Base-by-base conservation (phyloP, 768 basidiomycete genomes). In the Clitopilus passeckerianus region DNA sequence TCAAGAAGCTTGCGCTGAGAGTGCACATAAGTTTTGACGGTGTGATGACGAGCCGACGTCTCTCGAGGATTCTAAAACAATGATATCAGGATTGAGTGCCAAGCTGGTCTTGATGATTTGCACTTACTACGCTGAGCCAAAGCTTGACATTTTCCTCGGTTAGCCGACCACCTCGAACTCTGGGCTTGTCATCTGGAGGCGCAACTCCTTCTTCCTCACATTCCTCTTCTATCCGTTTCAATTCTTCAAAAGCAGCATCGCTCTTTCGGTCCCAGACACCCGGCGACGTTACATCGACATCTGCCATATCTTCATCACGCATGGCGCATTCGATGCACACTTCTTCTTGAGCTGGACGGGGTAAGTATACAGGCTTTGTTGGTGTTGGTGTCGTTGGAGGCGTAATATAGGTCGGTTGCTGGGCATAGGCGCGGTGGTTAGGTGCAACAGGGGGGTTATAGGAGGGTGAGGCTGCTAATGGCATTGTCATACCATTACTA, bases 271-370 rank as follows among this genome's bases (percentile, higher is more conserved):
- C 93, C 97, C 97, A 99, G 7, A 90, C 82, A 0, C 94, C 93
- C 9, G 87, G 85, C 27, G 86, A 85, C 2, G 86, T 83, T 20
- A 97, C 97, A 70, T 91, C 84, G 23, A 99, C 93, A 70, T 97
- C 95, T 8, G 89, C 93, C 90, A 99, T 93, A 70, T 99, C 97
- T 68, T 96, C 86, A 72, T 99, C 97, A 33, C 97, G 87, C 95
- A 98, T 98, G 59, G 97, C 90, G 69, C 97, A 99, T 72, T 98
- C 97, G 34, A 97, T 79, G 66, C 96, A 99, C 30, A 98, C 76
- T 71, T 98, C 96, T 65, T 91, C 90, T 63, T 83, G 86, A 9
- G 74, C 78, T 22, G 79, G 83, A 33, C 72, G 72, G 61, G 86
- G 83, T 0, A 82, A 79, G 65, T 83, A 86, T 4, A 86, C 79